These are phyloP conservation scores for Asclepias syriaca DNA, from an alignment of 257 asterid species.

Conservation along the genomic window DNA sequence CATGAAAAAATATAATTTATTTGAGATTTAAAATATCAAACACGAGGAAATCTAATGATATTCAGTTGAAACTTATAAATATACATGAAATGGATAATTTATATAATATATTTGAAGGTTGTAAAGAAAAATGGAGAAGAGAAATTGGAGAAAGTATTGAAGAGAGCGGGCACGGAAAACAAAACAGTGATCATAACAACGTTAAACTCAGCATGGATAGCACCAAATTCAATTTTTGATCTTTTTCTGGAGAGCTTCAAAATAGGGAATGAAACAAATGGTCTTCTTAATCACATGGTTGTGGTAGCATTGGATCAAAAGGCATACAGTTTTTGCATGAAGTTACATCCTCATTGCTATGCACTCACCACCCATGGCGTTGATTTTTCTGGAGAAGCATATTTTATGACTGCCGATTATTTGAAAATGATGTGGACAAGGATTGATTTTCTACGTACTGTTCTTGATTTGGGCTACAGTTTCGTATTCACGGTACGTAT, in stretches of 20 bases:
- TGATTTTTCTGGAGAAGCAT: constrained; percentile 51
- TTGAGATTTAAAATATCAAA: too few species aligned
- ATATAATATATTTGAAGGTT: background rate
- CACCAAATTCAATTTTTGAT: constrained; percentile 51
- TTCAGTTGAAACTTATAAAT: background rate
- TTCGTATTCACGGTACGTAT: constrained; percentile 51
- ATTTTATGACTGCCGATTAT: constrained; percentile 44
- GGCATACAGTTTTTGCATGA: constrained; percentile 47
- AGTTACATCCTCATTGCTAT: constrained; percentile 35
- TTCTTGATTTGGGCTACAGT: constrained; percentile 43
- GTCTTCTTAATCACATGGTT: constrained; percentile 39
- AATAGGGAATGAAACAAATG: constrained; percentile 47
- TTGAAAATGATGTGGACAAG: constrained; percentile 64
- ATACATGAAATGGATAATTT: background rate
- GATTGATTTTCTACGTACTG: constrained; percentile 40
- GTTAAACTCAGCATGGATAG: constrained; percentile 57
- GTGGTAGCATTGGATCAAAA: constrained; percentile 46
- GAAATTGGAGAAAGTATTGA: constrained; percentile 28
- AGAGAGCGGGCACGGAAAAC: constrained; percentile 39
- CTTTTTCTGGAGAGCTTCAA: constrained; percentile 53
- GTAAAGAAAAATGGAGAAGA: background rate
- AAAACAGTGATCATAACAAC: constrained; percentile 63
- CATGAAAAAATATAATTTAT: too few species aligned
- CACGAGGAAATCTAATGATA: background rate
- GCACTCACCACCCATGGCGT: constrained; percentile 40